Conservation (phyloP, 768 basidiomycete species). For the Boletus edulis region DNA sequence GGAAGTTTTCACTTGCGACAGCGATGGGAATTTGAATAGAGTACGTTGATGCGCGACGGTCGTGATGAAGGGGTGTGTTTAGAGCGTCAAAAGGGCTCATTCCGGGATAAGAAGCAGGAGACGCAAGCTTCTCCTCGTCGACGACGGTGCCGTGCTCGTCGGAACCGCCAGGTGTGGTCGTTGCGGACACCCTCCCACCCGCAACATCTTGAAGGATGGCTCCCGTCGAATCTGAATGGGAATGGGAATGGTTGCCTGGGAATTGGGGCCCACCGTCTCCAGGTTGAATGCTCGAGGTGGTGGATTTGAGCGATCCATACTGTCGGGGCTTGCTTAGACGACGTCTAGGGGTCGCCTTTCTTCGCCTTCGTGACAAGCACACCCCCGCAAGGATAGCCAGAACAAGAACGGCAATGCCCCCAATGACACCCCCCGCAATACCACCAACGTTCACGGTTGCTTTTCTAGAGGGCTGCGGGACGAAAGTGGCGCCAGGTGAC, state of each 20-base stretch:
- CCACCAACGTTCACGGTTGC: slow-evolving; percentile 33
- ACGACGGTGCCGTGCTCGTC: slow-evolving; percentile 15
- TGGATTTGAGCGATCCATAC: slow-evolving; percentile 30
- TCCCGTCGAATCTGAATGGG: slow-evolving; percentile 24
- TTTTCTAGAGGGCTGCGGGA: background rate
- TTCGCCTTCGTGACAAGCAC: slow-evolving; percentile 27
- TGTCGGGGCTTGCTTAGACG: slow-evolving; percentile 18
- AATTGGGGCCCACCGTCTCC: background rate
- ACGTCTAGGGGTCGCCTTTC: slow-evolving; percentile 23
- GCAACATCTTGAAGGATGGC: slow-evolving; percentile 10
- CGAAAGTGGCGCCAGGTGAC: slow-evolving; percentile 5
- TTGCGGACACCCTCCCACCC: slow-evolving; percentile 14
- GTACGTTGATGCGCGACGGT: slow-evolving; percentile 20
- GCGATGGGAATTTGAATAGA: slow-evolving; percentile 11
- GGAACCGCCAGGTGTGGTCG: slow-evolving; percentile 20
- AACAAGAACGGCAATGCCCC: slow-evolving; percentile 38
- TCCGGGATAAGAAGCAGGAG: slow-evolving; percentile 12
- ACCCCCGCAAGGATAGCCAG: slow-evolving; percentile 33
- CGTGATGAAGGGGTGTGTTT: slow-evolving; percentile 15
- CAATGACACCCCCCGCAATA: slow-evolving; percentile 54
- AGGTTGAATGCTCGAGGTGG: slow-evolving; percentile 14
- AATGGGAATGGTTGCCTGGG: slow-evolving; percentile 9
- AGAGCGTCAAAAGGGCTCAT: slow-evolving; percentile 20
- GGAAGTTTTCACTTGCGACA: slow-evolving; percentile 1
- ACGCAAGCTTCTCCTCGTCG: slow-evolving; percentile 24